Conservation (phyloP, 768 basidiomycete genomes). For the Hysterangium stoloniferum region DNA sequence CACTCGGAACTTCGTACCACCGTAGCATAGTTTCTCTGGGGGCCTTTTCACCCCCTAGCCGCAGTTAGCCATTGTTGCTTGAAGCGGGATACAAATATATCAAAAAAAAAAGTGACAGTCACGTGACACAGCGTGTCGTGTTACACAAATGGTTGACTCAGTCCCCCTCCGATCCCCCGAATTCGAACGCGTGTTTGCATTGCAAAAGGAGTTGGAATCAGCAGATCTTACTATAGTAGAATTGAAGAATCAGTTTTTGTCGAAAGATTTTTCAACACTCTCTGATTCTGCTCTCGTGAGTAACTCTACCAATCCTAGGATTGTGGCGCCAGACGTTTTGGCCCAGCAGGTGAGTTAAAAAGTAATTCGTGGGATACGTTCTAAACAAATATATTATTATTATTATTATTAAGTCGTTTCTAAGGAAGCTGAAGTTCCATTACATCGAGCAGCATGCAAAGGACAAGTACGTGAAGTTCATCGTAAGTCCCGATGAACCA, state of each 20-base stretch:
- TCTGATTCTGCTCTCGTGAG: neutral
- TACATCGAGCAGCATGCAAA: slow-evolving; percentile 90
- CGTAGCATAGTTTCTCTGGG: too few relatives aligned
- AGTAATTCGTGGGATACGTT: neutral
- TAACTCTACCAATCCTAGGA: slow-evolving; percentile 32
- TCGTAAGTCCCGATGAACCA: slow-evolving; percentile 79
- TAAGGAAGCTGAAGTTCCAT: slow-evolving; percentile 81
- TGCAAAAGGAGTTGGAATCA: slow-evolving; percentile 8
- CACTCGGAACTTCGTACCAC: too few relatives aligned
- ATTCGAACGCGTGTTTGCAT: slow-evolving; percentile 6
- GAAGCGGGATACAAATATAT: too few relatives aligned
- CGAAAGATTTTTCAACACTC: slow-evolving; percentile 7
- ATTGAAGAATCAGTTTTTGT: slow-evolving; percentile 3
- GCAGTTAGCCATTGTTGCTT: too few relatives aligned
- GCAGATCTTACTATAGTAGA: slow-evolving; percentile 5
- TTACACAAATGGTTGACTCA: neutral
- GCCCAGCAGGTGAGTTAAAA: slow-evolving; percentile 47
- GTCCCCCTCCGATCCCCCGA: slow-evolving; percentile 3
- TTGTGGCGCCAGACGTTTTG: slow-evolving; percentile 50
- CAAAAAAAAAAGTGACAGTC: too few relatives aligned
- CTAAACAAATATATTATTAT: neutral
- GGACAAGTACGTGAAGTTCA: slow-evolving; percentile 78
- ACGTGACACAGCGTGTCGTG: slow-evolving; percentile 9
- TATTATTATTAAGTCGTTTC: slow-evolving; percentile 54
- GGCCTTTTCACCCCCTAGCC: too few relatives aligned